Conservation (phyloP, 495 filamentous ascomycete genomes). For the Lepraria neglecta region DNA sequence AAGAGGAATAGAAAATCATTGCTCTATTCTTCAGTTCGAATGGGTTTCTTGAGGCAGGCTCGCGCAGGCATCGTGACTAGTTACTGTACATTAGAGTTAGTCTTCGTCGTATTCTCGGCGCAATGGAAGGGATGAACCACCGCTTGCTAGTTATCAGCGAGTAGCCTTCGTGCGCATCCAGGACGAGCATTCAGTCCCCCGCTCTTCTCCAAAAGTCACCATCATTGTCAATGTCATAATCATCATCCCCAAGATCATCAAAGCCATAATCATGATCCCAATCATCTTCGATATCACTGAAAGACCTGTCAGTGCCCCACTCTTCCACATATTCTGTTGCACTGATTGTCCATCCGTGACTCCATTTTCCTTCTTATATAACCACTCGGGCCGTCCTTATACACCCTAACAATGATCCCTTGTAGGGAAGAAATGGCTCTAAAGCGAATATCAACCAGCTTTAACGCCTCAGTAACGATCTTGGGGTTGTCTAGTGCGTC, state of each 20-base stretch:
- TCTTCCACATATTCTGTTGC: neutral
- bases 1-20: too few relatives aligned
- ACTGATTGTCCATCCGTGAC: slow-evolving; percentile 7
- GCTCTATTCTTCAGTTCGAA: too few relatives aligned
- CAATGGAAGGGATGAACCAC: too few relatives aligned
- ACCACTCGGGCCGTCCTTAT: slow-evolving; percentile 6
- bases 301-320: neutral
- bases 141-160: too few relatives aligned
- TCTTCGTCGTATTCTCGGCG: too few relatives aligned
- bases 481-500: slow-evolving; percentile 1
- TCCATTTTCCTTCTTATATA: slow-evolving; percentile 3
- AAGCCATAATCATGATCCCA: neutral
- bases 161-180: too few relatives aligned
- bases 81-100: too few relatives aligned
- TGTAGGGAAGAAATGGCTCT: slow-evolving; percentile 9
- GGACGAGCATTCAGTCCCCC: neutral
- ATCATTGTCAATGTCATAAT: slow-evolving; percentile 10
- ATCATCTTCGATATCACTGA: neutral
- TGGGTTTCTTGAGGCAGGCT: too few relatives aligned
- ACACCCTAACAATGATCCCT: neutral
- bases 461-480: slow-evolving; percentile 2
- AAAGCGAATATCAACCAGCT: slow-evolving; percentile 2
- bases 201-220: slow-evolving; percentile 7
- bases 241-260: too few relatives aligned
- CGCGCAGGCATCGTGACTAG: too few relatives aligned